phyloP scores from a whole-genome alignment of 2,329 filamentous ascomycete genomes.

The Neurospora sp. region DNA sequence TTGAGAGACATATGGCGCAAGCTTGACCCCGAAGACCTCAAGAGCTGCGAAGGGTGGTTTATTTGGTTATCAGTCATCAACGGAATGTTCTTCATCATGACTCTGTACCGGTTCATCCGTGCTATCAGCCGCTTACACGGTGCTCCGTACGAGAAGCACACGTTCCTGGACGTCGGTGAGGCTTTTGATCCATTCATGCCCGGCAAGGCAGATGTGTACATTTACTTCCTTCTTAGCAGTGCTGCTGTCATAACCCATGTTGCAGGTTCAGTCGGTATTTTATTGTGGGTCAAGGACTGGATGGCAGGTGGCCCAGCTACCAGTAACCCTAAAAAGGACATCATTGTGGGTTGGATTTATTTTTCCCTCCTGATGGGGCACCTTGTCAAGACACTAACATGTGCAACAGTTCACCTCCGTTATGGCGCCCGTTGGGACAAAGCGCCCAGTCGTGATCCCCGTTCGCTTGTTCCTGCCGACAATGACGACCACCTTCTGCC shows the following conservation, averaged over 20 bases:
- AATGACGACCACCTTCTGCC: not conserved
- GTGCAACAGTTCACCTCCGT: not conserved
- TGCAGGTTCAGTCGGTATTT: not conserved
- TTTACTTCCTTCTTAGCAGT: not conserved
- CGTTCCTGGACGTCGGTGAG: not conserved
- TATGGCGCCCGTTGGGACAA: not conserved
- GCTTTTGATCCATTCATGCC: not conserved
- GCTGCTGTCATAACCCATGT: not conserved
- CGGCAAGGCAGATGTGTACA: not conserved
- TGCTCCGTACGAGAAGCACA: not conserved
- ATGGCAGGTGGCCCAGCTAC: not conserved
- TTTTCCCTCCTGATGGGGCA: not conserved
- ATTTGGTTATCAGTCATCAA: not conserved
- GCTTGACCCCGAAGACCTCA: not conserved
- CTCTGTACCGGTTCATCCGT: not conserved
- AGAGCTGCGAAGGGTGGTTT: not conserved
- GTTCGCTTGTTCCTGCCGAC: not conserved
- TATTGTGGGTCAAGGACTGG: not conserved
- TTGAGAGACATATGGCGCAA: not conserved
- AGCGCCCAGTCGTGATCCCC: not conserved
- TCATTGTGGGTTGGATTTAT: not conserved
- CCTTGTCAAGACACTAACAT: not conserved
- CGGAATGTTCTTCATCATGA: not conserved
- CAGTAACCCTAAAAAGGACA: not conserved
- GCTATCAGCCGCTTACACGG: not conserved